phyloP scores from a whole-genome alignment of 768 basidiomycete genomes.

The Tricholoma sp. region DNA sequence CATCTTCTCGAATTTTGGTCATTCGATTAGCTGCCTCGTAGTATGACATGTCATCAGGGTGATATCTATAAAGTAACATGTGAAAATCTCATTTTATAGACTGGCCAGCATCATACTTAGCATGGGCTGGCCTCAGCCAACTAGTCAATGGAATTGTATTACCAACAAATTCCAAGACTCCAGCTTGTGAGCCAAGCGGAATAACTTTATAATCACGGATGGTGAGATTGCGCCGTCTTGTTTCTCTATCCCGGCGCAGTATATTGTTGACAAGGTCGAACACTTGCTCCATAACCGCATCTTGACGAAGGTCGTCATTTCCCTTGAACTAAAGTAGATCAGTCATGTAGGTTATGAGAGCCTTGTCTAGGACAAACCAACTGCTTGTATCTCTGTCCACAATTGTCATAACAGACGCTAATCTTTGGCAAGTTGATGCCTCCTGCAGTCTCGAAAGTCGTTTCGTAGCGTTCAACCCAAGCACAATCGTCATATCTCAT shows the following conservation, averaged over 20 bases:
- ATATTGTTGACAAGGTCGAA: conserved; percentile 86
- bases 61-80: conserved; percentile 46
- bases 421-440: conserved; percentile 86
- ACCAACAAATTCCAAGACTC: conserved; percentile 86
- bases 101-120: conserved; percentile 35
- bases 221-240: conserved; percentile 61
- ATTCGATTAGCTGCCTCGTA: conserved; percentile 22
- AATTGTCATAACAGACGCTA: conserved; percentile 57
- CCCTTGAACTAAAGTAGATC: conserved; percentile 72
- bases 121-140: conserved; percentile 66
- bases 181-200: conserved; percentile 74
- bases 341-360: conserved; percentile 1
- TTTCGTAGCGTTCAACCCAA: conserved; percentile 62
- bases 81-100: not conserved
- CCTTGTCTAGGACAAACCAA: conserved; percentile 35
- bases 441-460: conserved; percentile 58
- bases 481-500: conserved; percentile 63
- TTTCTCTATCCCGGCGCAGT: conserved; percentile 68
- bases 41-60: conserved; percentile 46
- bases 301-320: conserved; percentile 89
- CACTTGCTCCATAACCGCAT: conserved; percentile 98
- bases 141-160: conserved; percentile 61
- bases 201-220: conserved; percentile 88
- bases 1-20: conserved; percentile 25
- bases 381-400: conserved; percentile 67